A percentile compares a stretch with the other conserved stretches of the same genome.
Conservation (phyloP, 164 flowering plant genomes). For the Warburgia ugandensis region DNA sequence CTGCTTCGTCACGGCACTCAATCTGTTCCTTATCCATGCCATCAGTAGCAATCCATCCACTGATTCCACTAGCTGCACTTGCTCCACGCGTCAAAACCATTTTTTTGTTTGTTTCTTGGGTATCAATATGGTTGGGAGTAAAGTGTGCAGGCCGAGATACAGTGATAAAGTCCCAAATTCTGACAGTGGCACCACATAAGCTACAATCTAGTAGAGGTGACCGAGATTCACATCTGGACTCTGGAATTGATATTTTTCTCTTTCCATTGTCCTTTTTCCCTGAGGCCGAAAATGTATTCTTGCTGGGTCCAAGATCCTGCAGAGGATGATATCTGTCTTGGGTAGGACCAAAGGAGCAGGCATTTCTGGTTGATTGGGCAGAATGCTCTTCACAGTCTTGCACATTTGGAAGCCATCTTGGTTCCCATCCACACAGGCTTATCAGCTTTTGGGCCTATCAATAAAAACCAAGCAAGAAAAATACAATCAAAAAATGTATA, state of each 20-base stretch:
- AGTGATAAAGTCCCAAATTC: constrained; percentile 77
- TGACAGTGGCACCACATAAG: constrained; percentile 92
- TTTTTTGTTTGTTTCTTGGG: constrained; percentile 75
- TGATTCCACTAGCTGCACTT: constrained; percentile 96
- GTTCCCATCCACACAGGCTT: constrained; percentile 99
- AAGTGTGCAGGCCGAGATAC: constrained; percentile 70
- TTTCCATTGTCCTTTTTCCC: constrained; percentile 54
- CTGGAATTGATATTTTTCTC: constrained; percentile 35
- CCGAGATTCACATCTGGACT: constrained; percentile 59
- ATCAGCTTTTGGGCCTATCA: constrained; percentile 86
- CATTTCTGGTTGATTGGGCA: constrained; percentile 91
- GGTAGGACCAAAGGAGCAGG: constrained; percentile 59
- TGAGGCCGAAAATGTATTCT: constrained; percentile 49
- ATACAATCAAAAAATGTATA: constrained; percentile 4
- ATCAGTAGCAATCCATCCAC: constrained; percentile 85
- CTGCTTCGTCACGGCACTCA: constrained; percentile 77
- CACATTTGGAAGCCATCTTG: constrained; percentile 87
- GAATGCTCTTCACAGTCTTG: constrained; percentile 97
- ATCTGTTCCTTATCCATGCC: constrained; percentile 63
- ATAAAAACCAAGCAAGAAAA: constrained; percentile 1
- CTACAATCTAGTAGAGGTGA: constrained; percentile 91
- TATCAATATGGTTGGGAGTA: constrained; percentile 48
- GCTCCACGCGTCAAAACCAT: constrained; percentile 74
- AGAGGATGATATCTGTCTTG: constrained; percentile 27
- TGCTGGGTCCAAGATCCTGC: constrained; percentile 51